These are phyloP conservation scores for Neonectria punicea DNA, from an alignment of 2,329 filamentous ascomycete genomes.

Conservation along the genomic window DNA sequence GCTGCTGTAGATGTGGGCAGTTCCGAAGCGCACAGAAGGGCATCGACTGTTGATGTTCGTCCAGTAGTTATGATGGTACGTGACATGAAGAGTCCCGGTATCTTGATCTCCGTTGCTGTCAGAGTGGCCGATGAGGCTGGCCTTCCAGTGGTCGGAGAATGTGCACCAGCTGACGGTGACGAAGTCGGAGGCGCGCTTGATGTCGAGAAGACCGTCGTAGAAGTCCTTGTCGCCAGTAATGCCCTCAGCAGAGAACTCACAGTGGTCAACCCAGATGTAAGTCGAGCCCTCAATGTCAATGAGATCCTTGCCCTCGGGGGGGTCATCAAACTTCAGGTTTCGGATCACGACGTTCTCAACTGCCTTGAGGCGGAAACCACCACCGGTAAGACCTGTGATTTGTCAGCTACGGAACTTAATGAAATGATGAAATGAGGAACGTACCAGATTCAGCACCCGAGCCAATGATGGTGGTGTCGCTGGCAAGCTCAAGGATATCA, in stretches of 20 bases:
- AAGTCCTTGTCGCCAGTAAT: slow-evolving; percentile 66
- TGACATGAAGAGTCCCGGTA: slow-evolving; percentile 64
- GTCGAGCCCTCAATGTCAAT: slow-evolving; percentile 54
- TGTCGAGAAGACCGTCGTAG: slow-evolving; percentile 69
- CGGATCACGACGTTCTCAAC: slow-evolving; percentile 62
- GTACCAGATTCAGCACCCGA: slow-evolving; percentile 52
- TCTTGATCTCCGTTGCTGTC: slow-evolving; percentile 63
- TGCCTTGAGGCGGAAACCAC: slow-evolving; percentile 57
- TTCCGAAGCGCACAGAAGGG: slow-evolving; percentile 64
- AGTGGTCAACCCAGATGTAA: slow-evolving; percentile 68
- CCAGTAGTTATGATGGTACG: slow-evolving; percentile 67
- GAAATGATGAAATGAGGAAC: background rate
- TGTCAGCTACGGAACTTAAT: background rate
- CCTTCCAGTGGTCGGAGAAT: slow-evolving; percentile 64
- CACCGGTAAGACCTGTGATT: slow-evolving; percentile 44
- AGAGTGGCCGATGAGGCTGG: slow-evolving; percentile 67
- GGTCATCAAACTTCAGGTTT: slow-evolving; percentile 60
- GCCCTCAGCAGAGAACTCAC: slow-evolving; percentile 63
- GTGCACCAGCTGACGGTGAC: slow-evolving; percentile 51
- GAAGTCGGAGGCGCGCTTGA: slow-evolving; percentile 67
- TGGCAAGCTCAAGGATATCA: slow-evolving; percentile 54
- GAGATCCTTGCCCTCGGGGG: slow-evolving; percentile 57
- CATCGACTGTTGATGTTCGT: slow-evolving; percentile 65
- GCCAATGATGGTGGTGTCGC: slow-evolving; percentile 61
- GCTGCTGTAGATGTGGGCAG: slow-evolving; percentile 66